Evolutionary conservation across 2,329 filamentous ascomycete species (phyloP).

Genomic region (Cladosporium sphaerospermum): DNA sequence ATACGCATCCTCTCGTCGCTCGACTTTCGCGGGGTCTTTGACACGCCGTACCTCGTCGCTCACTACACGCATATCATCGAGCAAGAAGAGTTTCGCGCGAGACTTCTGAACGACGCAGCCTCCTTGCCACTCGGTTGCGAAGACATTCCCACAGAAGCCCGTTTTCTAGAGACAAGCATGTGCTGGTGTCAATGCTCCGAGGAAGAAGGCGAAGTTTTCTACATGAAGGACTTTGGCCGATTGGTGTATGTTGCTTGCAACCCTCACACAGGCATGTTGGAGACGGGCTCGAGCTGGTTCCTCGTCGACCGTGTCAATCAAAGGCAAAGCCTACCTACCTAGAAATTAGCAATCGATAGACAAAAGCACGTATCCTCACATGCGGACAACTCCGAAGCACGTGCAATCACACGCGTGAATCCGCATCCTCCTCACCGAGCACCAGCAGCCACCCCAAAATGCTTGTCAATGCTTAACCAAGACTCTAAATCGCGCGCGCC

Average conservation of each 20-base stretch:
- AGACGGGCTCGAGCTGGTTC: no score
- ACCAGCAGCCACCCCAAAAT: no score
- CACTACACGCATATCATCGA: conserved; percentile 9
- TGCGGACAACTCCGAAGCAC: no score
- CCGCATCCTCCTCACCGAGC: no score
- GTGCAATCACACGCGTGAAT: no score
- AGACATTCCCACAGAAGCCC: background rate
- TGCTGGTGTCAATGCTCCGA: background rate
- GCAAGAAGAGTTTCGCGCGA: conserved; percentile 7
- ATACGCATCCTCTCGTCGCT: conserved; percentile 4
- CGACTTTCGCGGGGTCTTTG: conserved; percentile 13
- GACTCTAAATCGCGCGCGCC: no score
- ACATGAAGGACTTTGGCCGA: background rate
- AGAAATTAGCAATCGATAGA: no score
- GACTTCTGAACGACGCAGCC: background rate
- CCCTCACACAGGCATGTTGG: no score
- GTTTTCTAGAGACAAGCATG: background rate
- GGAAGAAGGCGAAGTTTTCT: background rate
- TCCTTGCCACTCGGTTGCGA: background rate
- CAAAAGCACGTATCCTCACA: no score
- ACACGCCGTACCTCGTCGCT: conserved; percentile 9
- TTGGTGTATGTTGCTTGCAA: background rate
- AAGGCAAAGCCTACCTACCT: no score
- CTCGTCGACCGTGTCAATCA: no score
- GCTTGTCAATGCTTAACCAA: no score